These are phyloP conservation scores for Colletotrichum euphorbiae DNA, from an alignment of 2,329 filamentous ascomycete species.

Conservation along the genomic window DNA sequence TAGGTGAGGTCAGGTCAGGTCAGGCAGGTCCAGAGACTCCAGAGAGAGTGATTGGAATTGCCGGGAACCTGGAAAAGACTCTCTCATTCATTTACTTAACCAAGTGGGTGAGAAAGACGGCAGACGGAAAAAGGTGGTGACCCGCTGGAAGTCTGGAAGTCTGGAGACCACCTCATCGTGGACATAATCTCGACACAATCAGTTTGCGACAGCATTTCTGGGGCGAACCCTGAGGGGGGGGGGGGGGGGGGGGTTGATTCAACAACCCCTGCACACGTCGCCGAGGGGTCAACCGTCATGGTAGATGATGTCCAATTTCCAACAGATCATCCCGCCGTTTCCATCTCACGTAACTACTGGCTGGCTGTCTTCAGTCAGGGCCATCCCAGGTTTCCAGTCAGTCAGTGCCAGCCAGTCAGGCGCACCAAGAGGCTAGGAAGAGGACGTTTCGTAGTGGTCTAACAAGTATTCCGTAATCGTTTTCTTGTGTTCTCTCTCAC, in stretches of 20 bases:
- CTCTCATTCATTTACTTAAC: constrained; percentile 21
- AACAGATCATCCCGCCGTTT: constrained; percentile 37
- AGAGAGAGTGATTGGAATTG: constrained; percentile 7
- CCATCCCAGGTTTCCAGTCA: constrained; percentile 3
- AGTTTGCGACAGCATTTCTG: constrained; percentile 32
- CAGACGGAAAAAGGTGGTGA: neutral
- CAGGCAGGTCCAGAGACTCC: too few species aligned
- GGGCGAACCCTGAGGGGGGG: constrained; percentile 27
- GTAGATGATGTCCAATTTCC: constrained; percentile 15
- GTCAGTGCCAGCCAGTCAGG: neutral
- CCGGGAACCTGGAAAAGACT: constrained; percentile 12
- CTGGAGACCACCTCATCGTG: constrained; percentile 8
- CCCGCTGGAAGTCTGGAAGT: too few species aligned
- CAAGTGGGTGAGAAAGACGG: constrained; percentile 4
- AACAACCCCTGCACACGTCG: neutral
- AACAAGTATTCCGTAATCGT: neutral
- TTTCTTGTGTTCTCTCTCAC: neutral
- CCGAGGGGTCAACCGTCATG: too few species aligned
- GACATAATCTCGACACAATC: constrained; percentile 37
- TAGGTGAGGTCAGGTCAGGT: neutral
- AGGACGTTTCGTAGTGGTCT: neutral
- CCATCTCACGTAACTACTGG: constrained; percentile 24
- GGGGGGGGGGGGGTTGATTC: neutral
- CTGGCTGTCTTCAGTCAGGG: neutral
- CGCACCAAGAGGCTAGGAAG: neutral